These are phyloP conservation scores for Allomyces macrogynus DNA, from an alignment of 192 early-diverging fungal species.

Conservation along the genomic window DNA sequence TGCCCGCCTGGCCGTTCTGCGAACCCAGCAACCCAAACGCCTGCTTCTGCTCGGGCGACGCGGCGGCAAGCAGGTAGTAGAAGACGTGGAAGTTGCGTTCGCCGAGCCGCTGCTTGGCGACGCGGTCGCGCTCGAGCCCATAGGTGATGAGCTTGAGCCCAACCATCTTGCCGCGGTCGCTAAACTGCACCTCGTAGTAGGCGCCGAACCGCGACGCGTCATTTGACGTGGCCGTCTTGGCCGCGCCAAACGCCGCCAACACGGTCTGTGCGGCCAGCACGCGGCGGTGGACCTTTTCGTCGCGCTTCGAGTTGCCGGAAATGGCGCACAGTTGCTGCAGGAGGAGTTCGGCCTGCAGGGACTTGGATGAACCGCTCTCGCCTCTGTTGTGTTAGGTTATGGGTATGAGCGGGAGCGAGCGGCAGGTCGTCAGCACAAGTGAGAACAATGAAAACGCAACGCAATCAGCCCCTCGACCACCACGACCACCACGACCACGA, in stretches of 20 bases:
- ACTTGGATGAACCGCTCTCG: background rate
- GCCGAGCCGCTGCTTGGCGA: constrained; percentile 34
- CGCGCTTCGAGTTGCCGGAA: constrained; percentile 26
- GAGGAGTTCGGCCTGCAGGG: background rate
- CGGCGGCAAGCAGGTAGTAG: constrained; percentile 66
- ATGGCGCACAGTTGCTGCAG: constrained; percentile 2
- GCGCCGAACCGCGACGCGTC: constrained; percentile 71
- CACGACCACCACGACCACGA: too few relatives aligned
- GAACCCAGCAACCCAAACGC: constrained; percentile 26
- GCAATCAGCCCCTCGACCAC: too few relatives aligned
- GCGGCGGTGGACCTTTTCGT: constrained; percentile 46
- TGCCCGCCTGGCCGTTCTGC: background rate
- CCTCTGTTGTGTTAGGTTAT: background rate
- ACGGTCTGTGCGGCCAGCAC: constrained; percentile 47
- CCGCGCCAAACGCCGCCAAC: constrained; percentile 75
- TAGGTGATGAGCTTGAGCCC: constrained; percentile 58
- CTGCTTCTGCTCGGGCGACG: constrained; percentile 47
- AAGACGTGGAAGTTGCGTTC: constrained; percentile 55
- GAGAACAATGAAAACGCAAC: too few relatives aligned
- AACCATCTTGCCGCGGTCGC: constrained; percentile 55
- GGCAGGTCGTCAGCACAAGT: too few relatives aligned
- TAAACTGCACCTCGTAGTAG: constrained; percentile 83
- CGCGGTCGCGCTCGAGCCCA: constrained; percentile 36
- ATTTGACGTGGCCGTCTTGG: constrained; percentile 46
- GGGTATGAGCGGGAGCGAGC: too few relatives aligned